These are phyloP conservation scores for Polyporus arcularius DNA, from an alignment of 768 basidiomycete species.

Conservation along the genomic window DNA sequence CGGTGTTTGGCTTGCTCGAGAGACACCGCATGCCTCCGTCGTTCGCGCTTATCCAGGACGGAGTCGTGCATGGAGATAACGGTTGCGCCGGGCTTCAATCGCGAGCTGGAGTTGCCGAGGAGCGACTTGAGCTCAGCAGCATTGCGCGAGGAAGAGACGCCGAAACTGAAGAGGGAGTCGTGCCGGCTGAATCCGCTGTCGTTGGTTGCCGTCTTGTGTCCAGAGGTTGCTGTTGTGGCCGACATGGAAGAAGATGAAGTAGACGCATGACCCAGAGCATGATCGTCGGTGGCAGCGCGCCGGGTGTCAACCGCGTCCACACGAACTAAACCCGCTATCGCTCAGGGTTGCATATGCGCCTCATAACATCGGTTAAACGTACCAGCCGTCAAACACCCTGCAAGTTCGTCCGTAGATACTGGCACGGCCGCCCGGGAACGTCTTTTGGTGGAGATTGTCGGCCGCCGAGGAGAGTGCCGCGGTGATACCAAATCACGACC, in stretches of 20 bases:
- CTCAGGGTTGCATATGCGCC: no score
- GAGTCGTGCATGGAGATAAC: slow-evolving; percentile 32
- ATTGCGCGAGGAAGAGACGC: slow-evolving; percentile 49
- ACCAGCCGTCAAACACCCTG: no score
- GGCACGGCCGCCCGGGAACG: no score
- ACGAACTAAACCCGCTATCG: no score
- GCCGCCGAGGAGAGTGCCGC: no score
- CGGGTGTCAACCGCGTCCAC: no score
- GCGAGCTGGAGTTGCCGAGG: slow-evolving; percentile 61
- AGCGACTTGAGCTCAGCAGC: slow-evolving; percentile 61
- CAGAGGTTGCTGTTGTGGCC: background rate
- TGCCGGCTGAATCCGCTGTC: slow-evolving; percentile 24
- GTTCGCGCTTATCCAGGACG: slow-evolving; percentile 1
- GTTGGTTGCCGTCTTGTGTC: slow-evolving; percentile 2
- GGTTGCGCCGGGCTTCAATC: slow-evolving; percentile 54
- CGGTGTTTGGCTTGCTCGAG: slow-evolving; percentile 74
- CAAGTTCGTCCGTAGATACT: no score
- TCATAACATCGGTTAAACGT: no score
- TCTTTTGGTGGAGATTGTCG: no score
- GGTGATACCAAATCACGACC: no score
- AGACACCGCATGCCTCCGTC: slow-evolving; percentile 31
- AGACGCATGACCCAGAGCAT: background rate
- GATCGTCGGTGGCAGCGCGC: no score
- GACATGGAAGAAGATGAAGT: background rate
- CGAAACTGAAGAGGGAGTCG: slow-evolving; percentile 55